A percentile compares a stretch with the other conserved stretches of the same genome.
These are phyloP conservation scores for Trichoderma polysporum DNA, from an alignment of 2,329 filamentous ascomycete species.

Conservation along the genomic window DNA sequence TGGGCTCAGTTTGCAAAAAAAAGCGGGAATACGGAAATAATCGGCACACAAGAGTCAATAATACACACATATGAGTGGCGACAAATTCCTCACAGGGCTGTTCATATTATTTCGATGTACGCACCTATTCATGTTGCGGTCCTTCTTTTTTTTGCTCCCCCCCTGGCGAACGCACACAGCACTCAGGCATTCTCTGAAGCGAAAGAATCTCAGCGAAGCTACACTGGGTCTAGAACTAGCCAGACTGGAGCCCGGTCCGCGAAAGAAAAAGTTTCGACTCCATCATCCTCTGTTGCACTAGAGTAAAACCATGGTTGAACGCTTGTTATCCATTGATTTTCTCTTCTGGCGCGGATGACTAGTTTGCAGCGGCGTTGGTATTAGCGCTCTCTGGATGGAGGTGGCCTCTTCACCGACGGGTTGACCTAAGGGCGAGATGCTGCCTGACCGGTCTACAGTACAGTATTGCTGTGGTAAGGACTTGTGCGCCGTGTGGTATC, in stretches of 20 bases:
- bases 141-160: neutral
- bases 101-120: neutral
- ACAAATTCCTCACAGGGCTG: neutral
- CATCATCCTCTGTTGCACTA: neutral
- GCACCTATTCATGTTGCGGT: too few species aligned
- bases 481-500: neutral
- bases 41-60: neutral
- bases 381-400: neutral
- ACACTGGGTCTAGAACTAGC: neutral
- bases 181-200: neutral
- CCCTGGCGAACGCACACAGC: neutral
- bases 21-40: neutral
- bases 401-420: neutral
- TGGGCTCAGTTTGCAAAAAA: neutral
- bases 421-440: too few species aligned
- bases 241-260: neutral
- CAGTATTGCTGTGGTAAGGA: neutral
- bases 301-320: neutral
- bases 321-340: neutral
- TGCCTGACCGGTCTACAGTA: too few species aligned
- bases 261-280: neutral
- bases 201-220: neutral
- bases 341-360: neutral
- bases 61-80: neutral
- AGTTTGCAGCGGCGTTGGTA: neutral